These are phyloP conservation scores for Parascedosporium putredinis DNA, from an alignment of 2,329 filamentous ascomycete species.

Conservation along the genomic window DNA sequence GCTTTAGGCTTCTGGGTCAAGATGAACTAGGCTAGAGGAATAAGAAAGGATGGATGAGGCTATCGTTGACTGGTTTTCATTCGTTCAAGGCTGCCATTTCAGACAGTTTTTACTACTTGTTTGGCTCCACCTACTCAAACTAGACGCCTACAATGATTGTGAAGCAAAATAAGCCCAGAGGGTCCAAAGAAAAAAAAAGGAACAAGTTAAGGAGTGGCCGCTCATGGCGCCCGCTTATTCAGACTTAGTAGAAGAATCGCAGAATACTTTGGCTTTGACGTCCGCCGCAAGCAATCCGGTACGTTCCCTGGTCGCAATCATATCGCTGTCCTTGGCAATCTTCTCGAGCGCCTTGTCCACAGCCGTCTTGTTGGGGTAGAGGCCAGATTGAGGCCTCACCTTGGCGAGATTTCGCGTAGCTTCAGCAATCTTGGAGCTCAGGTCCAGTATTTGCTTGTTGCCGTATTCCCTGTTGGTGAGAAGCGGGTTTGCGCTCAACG, in stretches of 20 bases:
- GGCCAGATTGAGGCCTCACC: background rate
- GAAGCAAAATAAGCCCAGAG: background rate
- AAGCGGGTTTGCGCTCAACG: constrained; percentile 79
- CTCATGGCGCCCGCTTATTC: background rate
- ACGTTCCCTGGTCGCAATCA: constrained; percentile 51
- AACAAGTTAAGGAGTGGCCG: background rate
- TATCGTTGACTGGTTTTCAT: background rate
- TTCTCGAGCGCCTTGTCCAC: constrained; percentile 44
- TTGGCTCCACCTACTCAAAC: background rate
- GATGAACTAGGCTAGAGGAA: background rate
- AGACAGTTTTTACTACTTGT: background rate
- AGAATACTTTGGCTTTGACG: constrained; percentile 54
- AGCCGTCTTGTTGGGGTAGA: background rate
- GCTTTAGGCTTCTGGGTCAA: no score
- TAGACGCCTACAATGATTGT: background rate
- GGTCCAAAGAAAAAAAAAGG: background rate
- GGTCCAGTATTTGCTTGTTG: constrained; percentile 83
- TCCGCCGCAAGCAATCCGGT: constrained; percentile 52
- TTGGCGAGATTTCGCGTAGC: constrained; percentile 28
- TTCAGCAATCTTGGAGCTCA: constrained; percentile 71
- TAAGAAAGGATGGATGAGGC: background rate
- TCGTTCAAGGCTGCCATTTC: background rate
- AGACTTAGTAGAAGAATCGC: background rate
- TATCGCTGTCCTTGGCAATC: constrained; percentile 48
- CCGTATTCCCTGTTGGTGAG: constrained; percentile 89